Conservation (phyloP, 2,329 filamentous ascomycete species). For the Neopestalotiopsis clavispora region DNA sequence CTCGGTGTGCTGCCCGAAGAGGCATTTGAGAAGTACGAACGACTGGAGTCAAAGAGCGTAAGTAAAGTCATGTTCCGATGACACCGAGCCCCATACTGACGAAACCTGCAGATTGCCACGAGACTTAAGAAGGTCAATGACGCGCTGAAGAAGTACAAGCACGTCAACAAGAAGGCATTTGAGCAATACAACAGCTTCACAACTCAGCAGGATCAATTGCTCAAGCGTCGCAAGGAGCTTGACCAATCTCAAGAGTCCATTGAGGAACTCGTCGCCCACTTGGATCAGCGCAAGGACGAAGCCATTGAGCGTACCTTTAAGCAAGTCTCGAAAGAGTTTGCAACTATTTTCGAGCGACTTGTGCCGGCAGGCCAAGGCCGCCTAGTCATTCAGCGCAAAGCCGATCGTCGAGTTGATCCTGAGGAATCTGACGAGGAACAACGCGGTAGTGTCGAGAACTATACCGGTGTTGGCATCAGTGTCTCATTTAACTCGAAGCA, state of each 20-base stretch:
- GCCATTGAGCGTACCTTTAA: conserved; percentile 98
- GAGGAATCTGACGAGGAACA: conserved; percentile 74
- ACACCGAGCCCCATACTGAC: not conserved
- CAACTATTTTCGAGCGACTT: conserved; percentile 90
- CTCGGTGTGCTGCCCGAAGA: conserved; percentile 93
- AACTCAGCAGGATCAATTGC: conserved; percentile 84
- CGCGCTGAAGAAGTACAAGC: conserved; percentile 91
- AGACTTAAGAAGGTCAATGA: conserved; percentile 91
- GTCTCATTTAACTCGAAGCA: conserved; percentile 99
- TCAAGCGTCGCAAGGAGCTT: conserved; percentile 83
- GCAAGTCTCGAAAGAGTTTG: conserved; percentile 93
- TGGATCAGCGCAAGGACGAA: conserved; percentile 96
- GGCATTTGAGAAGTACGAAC: conserved; percentile 88
- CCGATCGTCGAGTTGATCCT: conserved; percentile 69
- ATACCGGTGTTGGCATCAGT: conserved; percentile 93
- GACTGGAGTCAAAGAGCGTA: conserved; percentile 78
- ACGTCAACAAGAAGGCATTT: conserved; percentile 99
- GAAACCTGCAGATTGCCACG: conserved; percentile 54
- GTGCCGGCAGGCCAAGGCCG: conserved; percentile 92
- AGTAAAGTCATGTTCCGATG: conserved; percentile 33
- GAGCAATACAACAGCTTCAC: conserved; percentile 99
- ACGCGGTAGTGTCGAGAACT: conserved; percentile 84
- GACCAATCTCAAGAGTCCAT: conserved; percentile 87
- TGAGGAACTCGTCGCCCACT: conserved; percentile 86
- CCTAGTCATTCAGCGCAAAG: conserved; percentile 89